Base-by-base conservation (phyloP, 164 flowering plant genomes). In the Chloranthus sessilifolius region DNA sequence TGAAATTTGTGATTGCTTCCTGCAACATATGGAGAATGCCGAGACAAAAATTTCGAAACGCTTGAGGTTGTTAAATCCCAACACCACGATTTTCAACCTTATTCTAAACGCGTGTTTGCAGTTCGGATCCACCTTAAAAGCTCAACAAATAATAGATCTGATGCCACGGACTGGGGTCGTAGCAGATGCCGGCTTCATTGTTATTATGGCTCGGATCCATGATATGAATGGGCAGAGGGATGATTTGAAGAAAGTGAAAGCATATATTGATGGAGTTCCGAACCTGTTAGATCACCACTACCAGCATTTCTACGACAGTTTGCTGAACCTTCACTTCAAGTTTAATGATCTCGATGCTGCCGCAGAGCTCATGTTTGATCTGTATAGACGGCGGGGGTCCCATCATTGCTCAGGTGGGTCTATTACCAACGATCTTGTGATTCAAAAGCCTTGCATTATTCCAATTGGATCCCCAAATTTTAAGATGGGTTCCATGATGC, bases 331-430 rank as follows among this genome's bases (percentile, higher is more conserved):
- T 74, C 80, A 87, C 52, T 85, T 81, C 49, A 81, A 64, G 59
- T 85, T 72, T 57, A 66, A 73, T 53, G 95, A 91, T 63, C 51
- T 80, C 50, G 88, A 80, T 66, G 70, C 89, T 57, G 96, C 88
- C 47, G 63, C 77, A 43, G 68, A 44, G 43, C 83, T 85, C 23
- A 62, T 84, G 8, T 24, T 68, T 24, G 73, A 77, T 58, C 38
- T 87, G 52, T 66, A 60, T 55, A 55, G 37, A 43, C 33, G 7
- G 26, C 16, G 20, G 43, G 55, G 50, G 15, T 59, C 68, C 43
- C 27, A 35, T 46, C 37, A 60, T 25, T 4, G 20, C 34, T 60
- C 52, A 36, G 58, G 20, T 30, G 34, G 19, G 27, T 20, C 25
- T 36, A 15, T 8, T 14, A 23, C n/a, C 27, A 46, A 42, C 16